Percentiles rank a stretch among this genome's conserved stretches.
phyloP scores from a whole-genome alignment of 441 rosid species.

The Daphne laureola region DNA sequence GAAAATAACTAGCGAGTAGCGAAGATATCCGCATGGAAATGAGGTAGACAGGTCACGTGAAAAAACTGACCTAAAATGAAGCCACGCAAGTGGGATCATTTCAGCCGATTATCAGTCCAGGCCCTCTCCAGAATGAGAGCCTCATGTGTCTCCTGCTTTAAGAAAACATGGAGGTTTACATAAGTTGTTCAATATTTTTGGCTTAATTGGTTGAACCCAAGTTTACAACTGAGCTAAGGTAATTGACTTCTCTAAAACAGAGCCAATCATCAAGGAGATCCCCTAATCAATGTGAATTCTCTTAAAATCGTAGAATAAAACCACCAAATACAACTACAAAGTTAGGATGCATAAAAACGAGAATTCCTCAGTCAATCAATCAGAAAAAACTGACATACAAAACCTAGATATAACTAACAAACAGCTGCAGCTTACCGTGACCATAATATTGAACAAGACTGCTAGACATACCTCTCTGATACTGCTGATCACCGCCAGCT shows the following conservation, averaged over 20 bases:
- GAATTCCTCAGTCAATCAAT: slow-evolving; percentile 9
- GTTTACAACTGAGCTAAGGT: slow-evolving; percentile 57
- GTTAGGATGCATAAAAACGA: too few species aligned
- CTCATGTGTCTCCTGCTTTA: slow-evolving; percentile 93
- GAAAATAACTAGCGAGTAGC: too few species aligned
- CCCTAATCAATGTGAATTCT: too few species aligned
- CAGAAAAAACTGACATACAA: not conserved
- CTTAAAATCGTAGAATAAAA: too few species aligned
- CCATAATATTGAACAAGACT: not conserved
- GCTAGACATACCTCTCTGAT: slow-evolving; percentile 51
- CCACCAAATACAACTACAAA: too few species aligned
- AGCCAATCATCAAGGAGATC: slow-evolving; percentile 25
- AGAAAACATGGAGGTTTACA: slow-evolving; percentile 83
- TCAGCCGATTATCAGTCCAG: slow-evolving; percentile 88
- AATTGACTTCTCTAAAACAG: slow-evolving; percentile 19
- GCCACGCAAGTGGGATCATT: slow-evolving; percentile 99
- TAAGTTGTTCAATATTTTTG: slow-evolving; percentile 62
- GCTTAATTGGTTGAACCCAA: slow-evolving; percentile 50
- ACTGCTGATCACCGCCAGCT: slow-evolving; percentile 31
- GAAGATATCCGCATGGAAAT: too few species aligned
- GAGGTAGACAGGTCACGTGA: too few species aligned
- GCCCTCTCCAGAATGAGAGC: slow-evolving; percentile 91
- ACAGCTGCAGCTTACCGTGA: slow-evolving; percentile 6
- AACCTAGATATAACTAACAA: too few species aligned
- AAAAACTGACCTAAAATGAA: slow-evolving; percentile 63